Base-by-base conservation (phyloP, 148 eudicot genomes). In the Fagopyrum tataricum region DNA sequence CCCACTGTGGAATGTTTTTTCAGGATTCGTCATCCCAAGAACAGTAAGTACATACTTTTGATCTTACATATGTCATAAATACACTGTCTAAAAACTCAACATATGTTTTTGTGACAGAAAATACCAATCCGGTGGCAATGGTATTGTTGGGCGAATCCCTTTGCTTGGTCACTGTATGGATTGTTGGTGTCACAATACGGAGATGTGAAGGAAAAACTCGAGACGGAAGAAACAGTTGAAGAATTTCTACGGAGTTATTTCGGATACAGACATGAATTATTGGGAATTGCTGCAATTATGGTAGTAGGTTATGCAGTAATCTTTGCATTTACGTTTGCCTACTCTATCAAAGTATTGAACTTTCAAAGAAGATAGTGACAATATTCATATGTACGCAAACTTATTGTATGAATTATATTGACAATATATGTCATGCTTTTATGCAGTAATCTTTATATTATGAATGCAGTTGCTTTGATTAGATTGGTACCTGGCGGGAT, bases 91-190 rank as follows among this genome's bases (percentile, higher is more conserved):
- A 61, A 14, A 8, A 52, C 4, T 71, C 17, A 42, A 26, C 40
- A 26, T 40, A 8, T 24, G 13, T 56, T 9, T 14, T 40, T 17
- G 17, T 61, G 72, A 67, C 73, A 83, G 85, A 79, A 80, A 20
- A 82, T 80, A 37, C 85, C 83, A 0, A 47, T 77, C 41, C 86
- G 90, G 90, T 88, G 92, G 90, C 85, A 88, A 79, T 86, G 92
- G 92, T 88, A 88, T 79, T 86, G 82, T 70, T 85, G 84, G 81
- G 70, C 74, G 13, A 82, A 86, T 74, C 93, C 93, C 4, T 75
- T 85, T 5, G 72, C 85, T 6, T 89, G 93, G 93, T 86, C 87
- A 41, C 67, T 89, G 76, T 86, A 89, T 18, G 93, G 93, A 44
- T 52, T 86, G 73, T 69, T 89, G 23, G 85, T 74, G 58, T 89